Evolutionary conservation across 352 stramenopile genomes (phyloP), one percentile per base, ranked within the genome.

Genomic region (Phytopythium mirpurense): DNA sequence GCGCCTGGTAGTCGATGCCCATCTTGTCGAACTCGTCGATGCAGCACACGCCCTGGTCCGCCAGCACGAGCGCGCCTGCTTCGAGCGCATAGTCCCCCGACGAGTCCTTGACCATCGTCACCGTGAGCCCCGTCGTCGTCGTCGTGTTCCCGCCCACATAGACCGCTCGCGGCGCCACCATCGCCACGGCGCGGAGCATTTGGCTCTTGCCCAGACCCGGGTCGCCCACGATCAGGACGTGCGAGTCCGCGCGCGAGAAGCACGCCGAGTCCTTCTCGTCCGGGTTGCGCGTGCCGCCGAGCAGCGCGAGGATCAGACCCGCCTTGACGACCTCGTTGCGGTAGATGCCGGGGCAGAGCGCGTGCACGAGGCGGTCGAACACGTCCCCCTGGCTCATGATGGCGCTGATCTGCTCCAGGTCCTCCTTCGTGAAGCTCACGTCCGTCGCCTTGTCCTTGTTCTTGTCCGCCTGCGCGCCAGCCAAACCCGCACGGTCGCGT

Each of bases 11-110:
- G 43, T 96, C 83, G 59, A 78, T 79, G 4, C 72, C 74, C 93
- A 99, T 98, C 67, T 99, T 99, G 68, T 99, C 97, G 56, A 99
- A 98, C 68, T 99, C 96, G 62, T 99, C 96, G 56, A 99, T 98
- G 71, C 94, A 98, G 65, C 95, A 98, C 7, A 98, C 83, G 10
- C 96, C 97, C 57, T 97, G 83, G 64, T 98, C 95, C 6, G 90
- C 90, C n/a, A 98, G 70, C 26, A 94, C 91, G 16, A 98, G 70
- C 27, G 92, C 93, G 34, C 93, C 93, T 18, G 92, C 91, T 73
- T 98, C 89, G 19, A 98, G 85, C 11, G 86, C 89, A 26, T 95
- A 91, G 45, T 98, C 90, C 10, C 89, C 92, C 2, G 87, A 85
- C 19, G 86, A 74, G 65, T 99, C 96, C 65, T 98, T 98, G 15